A percentile compares a stretch with the other conserved stretches of the same genome.
Evolutionary conservation across 1,284 basidiomycete genomes (phyloP).

Genomic region (Puccinia novopanici): DNA sequence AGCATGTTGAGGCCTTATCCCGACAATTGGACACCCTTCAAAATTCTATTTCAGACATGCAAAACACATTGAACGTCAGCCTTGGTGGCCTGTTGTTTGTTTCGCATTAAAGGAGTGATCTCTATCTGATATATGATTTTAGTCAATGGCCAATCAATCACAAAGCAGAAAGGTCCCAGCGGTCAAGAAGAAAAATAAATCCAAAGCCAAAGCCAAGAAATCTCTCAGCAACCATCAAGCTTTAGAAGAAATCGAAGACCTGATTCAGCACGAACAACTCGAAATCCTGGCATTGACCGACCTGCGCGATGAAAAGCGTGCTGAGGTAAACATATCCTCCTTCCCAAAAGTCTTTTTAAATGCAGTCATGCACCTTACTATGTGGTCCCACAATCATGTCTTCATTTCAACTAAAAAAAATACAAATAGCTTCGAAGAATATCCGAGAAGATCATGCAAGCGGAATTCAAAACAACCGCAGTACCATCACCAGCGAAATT

Average conservation of each 20-base stretch:
- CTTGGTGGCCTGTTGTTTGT: not conserved
- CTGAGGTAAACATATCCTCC: constrained; percentile 12
- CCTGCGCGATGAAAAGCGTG: constrained; percentile 45
- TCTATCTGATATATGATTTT: constrained; percentile 25
- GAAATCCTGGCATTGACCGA: constrained; percentile 49
- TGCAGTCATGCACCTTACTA: not conserved
- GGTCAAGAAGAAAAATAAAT: constrained; percentile 5
- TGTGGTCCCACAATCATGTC: too few species aligned
- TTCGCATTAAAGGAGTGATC: not conserved
- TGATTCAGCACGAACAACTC: constrained; percentile 42
- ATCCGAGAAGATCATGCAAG: constrained; percentile 35
- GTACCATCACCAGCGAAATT: constrained; percentile 34
- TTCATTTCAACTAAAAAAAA: too few species aligned
- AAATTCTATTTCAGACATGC: constrained; percentile 42
- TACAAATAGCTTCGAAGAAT: constrained; percentile 26
- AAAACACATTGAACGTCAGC: constrained; percentile 35
- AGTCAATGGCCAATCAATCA: constrained; percentile 31
- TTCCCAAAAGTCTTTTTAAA: not conserved
- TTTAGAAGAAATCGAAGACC: constrained; percentile 30
- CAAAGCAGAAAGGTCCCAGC: not conserved
- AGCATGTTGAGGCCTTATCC: constrained; percentile 41
- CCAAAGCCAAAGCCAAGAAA: not conserved
- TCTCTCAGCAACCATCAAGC: not conserved
- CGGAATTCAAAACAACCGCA: constrained; percentile 19
- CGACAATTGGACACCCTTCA: constrained; percentile 47